phyloP scores from a whole-genome alignment of 495 filamentous ascomycete species.

The Podospora comata region DNA sequence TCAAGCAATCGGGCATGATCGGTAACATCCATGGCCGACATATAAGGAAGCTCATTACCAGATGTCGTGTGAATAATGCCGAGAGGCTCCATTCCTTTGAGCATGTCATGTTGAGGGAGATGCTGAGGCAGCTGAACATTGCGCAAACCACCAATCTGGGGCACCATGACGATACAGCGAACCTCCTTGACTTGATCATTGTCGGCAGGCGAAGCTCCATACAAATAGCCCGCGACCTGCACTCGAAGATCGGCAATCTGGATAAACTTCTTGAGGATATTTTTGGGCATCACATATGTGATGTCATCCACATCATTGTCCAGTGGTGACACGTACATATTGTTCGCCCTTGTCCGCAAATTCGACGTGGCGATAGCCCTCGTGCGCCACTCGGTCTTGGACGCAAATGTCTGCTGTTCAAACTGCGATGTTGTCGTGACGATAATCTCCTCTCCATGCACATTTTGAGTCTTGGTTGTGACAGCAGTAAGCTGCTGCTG shows the following conservation, averaged over 20 bases:
- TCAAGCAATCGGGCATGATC: slow-evolving; percentile 87
- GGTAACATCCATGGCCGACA: slow-evolving; percentile 92
- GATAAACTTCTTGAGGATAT: slow-evolving; percentile 97
- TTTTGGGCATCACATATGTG: slow-evolving; percentile 98
- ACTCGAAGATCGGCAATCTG: slow-evolving; percentile 95
- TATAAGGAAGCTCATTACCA: slow-evolving; percentile 91
- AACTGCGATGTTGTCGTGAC: slow-evolving; percentile 97
- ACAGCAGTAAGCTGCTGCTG: slow-evolving; percentile 95
- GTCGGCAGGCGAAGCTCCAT: slow-evolving; percentile 87
- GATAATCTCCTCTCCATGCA: slow-evolving; percentile 96
- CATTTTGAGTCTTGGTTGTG: slow-evolving; percentile 97
- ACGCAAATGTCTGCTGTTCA: slow-evolving; percentile 95
- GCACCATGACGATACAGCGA: slow-evolving; percentile 92
- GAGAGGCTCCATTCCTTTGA: slow-evolving; percentile 83
- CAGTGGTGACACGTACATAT: slow-evolving; percentile 96
- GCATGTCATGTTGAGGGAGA: slow-evolving; percentile 88
- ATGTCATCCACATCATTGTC: slow-evolving; percentile 79
- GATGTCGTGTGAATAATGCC: slow-evolving; percentile 95
- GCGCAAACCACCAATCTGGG: slow-evolving; percentile 90
- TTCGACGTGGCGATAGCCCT: slow-evolving; percentile 95
- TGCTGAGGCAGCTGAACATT: slow-evolving; percentile 90
- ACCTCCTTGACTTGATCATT: slow-evolving; percentile 98
- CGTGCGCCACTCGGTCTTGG: slow-evolving; percentile 98
- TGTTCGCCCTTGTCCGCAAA: slow-evolving; percentile 89
- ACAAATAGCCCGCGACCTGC: slow-evolving; percentile 93